Base-by-base conservation (phyloP, 2,329 filamentous ascomycete species). In the Orbilia brochopaga region DNA sequence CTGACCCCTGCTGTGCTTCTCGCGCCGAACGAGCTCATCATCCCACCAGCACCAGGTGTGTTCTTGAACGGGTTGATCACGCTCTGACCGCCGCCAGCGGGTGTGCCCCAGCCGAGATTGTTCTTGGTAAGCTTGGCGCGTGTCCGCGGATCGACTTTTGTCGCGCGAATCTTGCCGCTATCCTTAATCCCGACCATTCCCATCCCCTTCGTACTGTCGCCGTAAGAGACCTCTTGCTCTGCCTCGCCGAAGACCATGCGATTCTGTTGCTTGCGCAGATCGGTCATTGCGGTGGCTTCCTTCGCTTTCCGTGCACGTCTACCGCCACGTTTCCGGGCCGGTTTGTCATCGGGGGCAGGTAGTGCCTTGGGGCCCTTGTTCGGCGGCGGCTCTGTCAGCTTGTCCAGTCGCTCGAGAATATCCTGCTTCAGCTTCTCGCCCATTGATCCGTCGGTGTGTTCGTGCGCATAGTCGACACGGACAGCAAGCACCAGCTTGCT, bases 261-360 rank as follows among this genome's bases (percentile, higher is more conserved):
- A 81, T 99, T 99, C 80, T 97, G 94, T 2, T 92, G 92, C 80
- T 97, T 97, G 75, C 92, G 88, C 30, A 99, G 83, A 62, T 99
- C 94, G 0, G 94, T 99, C 91, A 97, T 96, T 70, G 94, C 93
- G 5, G 91, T 91, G 2, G 93, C 92, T 80, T 96, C 94, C 84
- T 99, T 99, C 70, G 93, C 93, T 80, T 96, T 96, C 65, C 94
- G 84, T 11, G 92, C 94, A 75, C 92, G 85, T 62, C 93, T 85
- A 57, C 94, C 94, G 79, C 94, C 94, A 74, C 94, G 90, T 80
- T 99, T 99, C 35, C 92, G 85, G 0, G 90, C 88, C 0, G 92
- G 94, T 79, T 97, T 99, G 80, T 99, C 94, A 78, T 97, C 94
- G 0, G 94, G 94, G 0, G 91, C 90, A 0, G 93, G 93, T 0